These are phyloP conservation scores for Nemania sp. DNA, from an alignment of 2,329 filamentous ascomycete genomes.

Conservation along the genomic window DNA sequence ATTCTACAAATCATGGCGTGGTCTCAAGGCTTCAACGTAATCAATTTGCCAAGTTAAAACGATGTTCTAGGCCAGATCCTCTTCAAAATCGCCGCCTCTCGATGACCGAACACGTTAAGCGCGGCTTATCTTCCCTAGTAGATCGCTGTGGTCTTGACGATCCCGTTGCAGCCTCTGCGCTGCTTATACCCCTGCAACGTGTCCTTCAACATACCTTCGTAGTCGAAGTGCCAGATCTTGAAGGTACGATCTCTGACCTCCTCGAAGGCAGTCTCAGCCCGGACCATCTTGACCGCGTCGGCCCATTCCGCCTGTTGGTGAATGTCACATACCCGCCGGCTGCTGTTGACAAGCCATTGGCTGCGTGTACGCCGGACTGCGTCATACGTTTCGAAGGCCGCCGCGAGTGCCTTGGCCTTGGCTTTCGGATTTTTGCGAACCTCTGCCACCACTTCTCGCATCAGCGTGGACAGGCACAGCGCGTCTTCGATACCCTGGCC, in stretches of 20 bases:
- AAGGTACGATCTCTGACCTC: conserved; percentile 30
- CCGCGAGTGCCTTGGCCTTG: conserved; percentile 18
- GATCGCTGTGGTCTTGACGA: conserved; percentile 6
- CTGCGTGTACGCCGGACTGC: conserved; percentile 25
- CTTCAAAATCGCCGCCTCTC: neutral
- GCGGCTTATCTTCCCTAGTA: neutral
- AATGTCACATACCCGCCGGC: conserved; percentile 30
- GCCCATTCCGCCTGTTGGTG: conserved; percentile 29
- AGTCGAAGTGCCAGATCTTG: conserved; percentile 35
- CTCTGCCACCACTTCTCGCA: conserved; percentile 40
- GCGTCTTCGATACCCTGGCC: conserved; percentile 45
- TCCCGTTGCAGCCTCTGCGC: conserved; percentile 12
- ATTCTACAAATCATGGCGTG: neutral
- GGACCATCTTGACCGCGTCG: conserved; percentile 24
- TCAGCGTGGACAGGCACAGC: conserved; percentile 50
- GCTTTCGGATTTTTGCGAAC: conserved; percentile 3
- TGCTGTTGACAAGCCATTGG: conserved; percentile 36
- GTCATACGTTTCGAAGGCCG: conserved; percentile 29
- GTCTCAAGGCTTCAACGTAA: neutral
- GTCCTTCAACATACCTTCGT: conserved; percentile 27
- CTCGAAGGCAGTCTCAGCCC: conserved; percentile 33
- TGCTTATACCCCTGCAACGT: conserved; percentile 28
- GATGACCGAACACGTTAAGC: neutral
- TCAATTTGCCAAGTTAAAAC: neutral
- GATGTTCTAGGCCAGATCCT: neutral